Base-by-base conservation (phyloP, 1,284 basidiomycete genomes). In the Fomitopsis schrenkii region DNA sequence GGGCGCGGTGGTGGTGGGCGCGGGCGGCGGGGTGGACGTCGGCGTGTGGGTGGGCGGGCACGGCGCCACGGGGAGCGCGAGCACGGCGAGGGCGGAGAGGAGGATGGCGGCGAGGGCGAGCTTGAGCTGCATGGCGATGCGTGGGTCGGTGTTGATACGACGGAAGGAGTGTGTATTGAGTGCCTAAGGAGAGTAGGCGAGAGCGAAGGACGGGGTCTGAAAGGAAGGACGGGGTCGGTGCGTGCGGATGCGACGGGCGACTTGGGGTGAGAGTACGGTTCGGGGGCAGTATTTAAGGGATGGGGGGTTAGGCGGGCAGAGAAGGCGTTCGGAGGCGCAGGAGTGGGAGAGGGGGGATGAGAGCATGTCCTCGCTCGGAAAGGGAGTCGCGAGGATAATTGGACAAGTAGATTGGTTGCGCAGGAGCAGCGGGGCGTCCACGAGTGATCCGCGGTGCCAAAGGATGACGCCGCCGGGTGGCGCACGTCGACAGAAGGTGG, bases 101-200 rank as follows among this genome's bases (percentile, higher is more conserved):
- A 60, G 15, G 42, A 38, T 28, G 46, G 57, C 36, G 60, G 30
- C 5, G 28, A 44, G 2, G 55, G 46, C 55, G 55, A 61, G 55
- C 40, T 36, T 33, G 60, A 50, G 22, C 57, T 48, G 42, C 56
- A 58, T 42, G 22, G 56, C 14, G 59, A 41, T 14, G 5, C 9
- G 52, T 50, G 5, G 48, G 48, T 17, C 22, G 35, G 22, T 17
- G 50, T 22, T 22, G 46, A 22, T 53, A 35, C n/a, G 30, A 38
- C 0, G 30, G 26, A 46, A 12, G 30, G 22, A 22, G 22, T 22
- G 22, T 22, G 22, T 22, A 22, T 22, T 22, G 22, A 22, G 22
- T 22, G 44, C 6, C 40, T 14, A 19, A 45, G 46, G 33, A 52
- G 46, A 5, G 46, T 1, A 30, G 50, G 42, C 9, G 14, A 38